A percentile compares a stretch with the other conserved stretches of the same genome.
Evolutionary conservation across 202 grass and related monocot species (phyloP).

Genomic region (Musa balbisiana): DNA sequence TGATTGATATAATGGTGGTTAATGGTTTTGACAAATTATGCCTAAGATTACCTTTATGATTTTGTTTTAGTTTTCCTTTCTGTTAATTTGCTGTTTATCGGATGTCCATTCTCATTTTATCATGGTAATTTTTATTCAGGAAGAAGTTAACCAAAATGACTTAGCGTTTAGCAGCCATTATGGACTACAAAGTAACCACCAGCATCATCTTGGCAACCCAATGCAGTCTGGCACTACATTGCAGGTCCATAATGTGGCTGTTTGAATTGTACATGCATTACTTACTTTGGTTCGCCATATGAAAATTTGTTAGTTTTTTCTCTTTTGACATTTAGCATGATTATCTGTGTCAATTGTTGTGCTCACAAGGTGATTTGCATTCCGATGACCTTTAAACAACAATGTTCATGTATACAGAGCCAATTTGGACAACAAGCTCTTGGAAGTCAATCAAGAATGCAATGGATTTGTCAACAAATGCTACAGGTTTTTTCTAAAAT

Average conservation of each 20-base stretch:
- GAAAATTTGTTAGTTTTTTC: neutral
- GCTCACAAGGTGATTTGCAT: neutral
- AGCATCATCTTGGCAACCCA: conserved; percentile 61
- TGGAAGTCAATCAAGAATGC: conserved; percentile 20
- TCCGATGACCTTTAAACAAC: neutral
- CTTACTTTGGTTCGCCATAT: neutral
- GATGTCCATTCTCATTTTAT: neutral
- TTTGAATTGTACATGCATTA: neutral
- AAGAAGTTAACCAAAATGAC: conserved; percentile 69
- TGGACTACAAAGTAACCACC: conserved; percentile 67
- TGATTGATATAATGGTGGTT: conserved; percentile 57
- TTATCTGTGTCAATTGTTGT: neutral
- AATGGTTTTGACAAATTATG: conserved; percentile 13
- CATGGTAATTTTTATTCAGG: conserved; percentile 38
- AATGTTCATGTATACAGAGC: neutral
- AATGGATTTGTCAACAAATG: conserved; percentile 21
- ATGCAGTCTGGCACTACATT: conserved; percentile 1
- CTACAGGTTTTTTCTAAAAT: conserved; percentile 11
- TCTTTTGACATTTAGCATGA: neutral
- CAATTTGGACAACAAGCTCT: conserved; percentile 20
- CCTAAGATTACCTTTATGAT: conserved; percentile 21
- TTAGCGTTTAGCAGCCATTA: conserved; percentile 74
- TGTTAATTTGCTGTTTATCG: neutral
- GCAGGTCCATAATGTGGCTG: neutral
- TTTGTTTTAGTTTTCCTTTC: conserved; percentile 16